Conservation (phyloP, 176 grass and related monocot genomes). For the Paspalum vaginatum region DNA sequence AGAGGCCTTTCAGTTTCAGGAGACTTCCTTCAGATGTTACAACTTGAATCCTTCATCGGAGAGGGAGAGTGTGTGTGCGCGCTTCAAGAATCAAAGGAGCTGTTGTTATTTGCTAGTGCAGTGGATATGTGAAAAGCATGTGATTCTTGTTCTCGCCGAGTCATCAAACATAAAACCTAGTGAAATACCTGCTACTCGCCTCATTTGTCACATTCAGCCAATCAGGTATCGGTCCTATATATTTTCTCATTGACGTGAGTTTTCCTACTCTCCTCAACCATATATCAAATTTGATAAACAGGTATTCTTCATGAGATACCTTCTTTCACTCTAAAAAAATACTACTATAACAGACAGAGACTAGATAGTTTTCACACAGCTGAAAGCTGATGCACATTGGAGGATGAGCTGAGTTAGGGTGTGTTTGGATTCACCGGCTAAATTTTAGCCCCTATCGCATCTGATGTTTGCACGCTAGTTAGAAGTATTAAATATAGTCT, state of each 20-base stretch:
- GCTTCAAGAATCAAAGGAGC: background rate
- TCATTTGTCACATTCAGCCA: background rate
- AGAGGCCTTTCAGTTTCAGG: background rate
- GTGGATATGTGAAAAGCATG: background rate
- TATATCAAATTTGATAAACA: constrained; percentile 1
- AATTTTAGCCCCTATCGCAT: no score
- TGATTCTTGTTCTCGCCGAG: constrained; percentile 10
- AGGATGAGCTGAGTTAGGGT: constrained; percentile 3
- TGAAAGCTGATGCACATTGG: background rate
- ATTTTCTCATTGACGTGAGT: background rate
- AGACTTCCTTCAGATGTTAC: constrained; percentile 6
- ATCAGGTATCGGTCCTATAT: background rate
- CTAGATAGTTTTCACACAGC: background rate
- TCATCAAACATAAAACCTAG: constrained; percentile 16
- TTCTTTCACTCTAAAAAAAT: background rate
- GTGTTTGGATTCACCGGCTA: no score
- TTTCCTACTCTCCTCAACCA: background rate
- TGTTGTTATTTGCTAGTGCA: no score
- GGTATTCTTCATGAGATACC: background rate
- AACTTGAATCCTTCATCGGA: background rate
- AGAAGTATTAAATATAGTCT: no score
- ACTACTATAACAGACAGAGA: background rate
- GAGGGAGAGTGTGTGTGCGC: no score
- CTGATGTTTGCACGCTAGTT: no score
- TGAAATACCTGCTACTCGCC: constrained; percentile 18